Evolutionary conservation across 2,329 filamentous ascomycete species (phyloP), one percentile per base, ranked within the genome.

Genomic region (Hymenoscyphus infarciens): DNA sequence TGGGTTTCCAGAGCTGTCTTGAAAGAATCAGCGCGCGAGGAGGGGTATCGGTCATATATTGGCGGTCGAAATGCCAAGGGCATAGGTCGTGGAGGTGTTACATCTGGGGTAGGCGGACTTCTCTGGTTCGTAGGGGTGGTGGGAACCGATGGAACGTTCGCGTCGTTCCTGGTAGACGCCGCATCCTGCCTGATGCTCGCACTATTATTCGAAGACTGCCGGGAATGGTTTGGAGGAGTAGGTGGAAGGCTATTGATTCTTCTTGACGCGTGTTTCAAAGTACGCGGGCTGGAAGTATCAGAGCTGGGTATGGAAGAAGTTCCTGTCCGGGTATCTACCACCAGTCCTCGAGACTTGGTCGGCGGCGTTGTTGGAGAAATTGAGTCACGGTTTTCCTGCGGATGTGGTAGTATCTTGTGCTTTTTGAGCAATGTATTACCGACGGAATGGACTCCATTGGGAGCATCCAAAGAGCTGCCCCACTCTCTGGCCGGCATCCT

Each of bases 91-190:
- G 89, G 89, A 59, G 89, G 90, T 16, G 89, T 92, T 55, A 89
- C 83, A 75, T 92, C 89, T 38, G 89, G 90, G 2, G 89, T 92
- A 35, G 88, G 89, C 16, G 87, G 87, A 69, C 86, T 90, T 70
- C 82, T 82, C 67, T 87, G 84, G 67, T 85, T 84, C 31, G 85
- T 82, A 57, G 87, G 87, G 5, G 87, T 90, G 61, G 79, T 78
- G n/a, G 82, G 82, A 10, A 79, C 69, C 61, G 70, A 71, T 53
- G 65, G 52, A 55, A 63, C 39, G 10, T 67, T 63, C 16, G 63
- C 42, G 45, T 63, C 56, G 59, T 62, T 66, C 55, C 63, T 64
- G 13, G 66, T 64, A 15, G 64, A 57, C 35, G 62, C 25, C 13
- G 62, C 49, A 58, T 71, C 70, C 56, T 67, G 63, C 35, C 57